These are phyloP conservation scores for Pythium pectinolyticum DNA, from an alignment of 352 stramenopile genomes.

Conservation along the genomic window DNA sequence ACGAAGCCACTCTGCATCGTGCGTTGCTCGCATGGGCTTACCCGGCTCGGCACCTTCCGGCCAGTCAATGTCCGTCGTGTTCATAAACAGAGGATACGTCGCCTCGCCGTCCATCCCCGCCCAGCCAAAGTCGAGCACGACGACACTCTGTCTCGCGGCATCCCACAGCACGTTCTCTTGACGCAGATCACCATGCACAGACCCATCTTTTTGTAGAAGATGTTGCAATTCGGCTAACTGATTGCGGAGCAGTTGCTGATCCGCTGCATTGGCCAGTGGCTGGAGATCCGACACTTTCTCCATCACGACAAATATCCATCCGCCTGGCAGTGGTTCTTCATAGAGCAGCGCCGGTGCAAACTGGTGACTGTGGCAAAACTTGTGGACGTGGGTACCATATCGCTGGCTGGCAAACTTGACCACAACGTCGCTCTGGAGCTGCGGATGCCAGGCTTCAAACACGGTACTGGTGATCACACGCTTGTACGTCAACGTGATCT, in stretches of 20 bases:
- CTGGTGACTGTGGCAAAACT: slow-evolving; percentile 1
- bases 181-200: not conserved
- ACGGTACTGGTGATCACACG: not conserved
- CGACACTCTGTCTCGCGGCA: slow-evolving; percentile 27
- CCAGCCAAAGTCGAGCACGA: slow-evolving; percentile 41
- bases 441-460: slow-evolving; percentile 3
- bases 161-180: slow-evolving; percentile 25
- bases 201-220: not conserved
- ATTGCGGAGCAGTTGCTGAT: not conserved
- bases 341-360: slow-evolving; percentile 1
- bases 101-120: slow-evolving; percentile 25
- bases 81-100: slow-evolving; percentile 34
- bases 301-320: slow-evolving; percentile 35
- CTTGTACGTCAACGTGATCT: not conserved
- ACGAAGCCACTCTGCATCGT: not conserved
- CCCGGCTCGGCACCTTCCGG: not conserved
- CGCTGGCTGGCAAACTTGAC: slow-evolving; percentile 27
- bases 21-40: not conserved
- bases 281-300: slow-evolving; percentile 10
- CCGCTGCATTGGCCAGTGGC: slow-evolving; percentile 7
- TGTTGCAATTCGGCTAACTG: not conserved
- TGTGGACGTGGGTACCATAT: slow-evolving; percentile 28
- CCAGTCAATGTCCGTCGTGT: slow-evolving; percentile 3
- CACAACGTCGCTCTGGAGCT: slow-evolving; percentile 20
- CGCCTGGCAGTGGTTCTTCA: slow-evolving; percentile 21